phyloP scores from a whole-genome alignment of 2,329 filamentous ascomycete genomes.

The Sporothrix globosa region DNA sequence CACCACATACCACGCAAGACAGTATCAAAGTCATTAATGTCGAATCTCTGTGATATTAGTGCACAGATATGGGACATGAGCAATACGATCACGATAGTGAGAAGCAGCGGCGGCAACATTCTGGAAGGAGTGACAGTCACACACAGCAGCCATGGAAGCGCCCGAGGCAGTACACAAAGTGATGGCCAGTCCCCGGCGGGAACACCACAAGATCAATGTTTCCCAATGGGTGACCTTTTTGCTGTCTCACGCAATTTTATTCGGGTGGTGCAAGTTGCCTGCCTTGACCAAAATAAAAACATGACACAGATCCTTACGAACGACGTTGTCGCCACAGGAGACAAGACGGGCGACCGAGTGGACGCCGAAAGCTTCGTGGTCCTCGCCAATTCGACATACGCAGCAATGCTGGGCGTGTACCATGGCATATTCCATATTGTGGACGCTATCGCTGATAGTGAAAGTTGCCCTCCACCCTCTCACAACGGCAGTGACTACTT shows the following conservation, averaged over 20 bases:
- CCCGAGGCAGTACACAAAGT: neutral
- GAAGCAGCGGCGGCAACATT: neutral
- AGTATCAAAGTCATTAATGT: conserved; percentile 22
- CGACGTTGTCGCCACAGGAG: neutral
- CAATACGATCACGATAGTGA: conserved; percentile 21
- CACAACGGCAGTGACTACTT: neutral
- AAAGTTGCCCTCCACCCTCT: neutral
- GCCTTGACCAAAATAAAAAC: neutral
- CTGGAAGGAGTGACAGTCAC: neutral
- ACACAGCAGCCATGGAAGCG: neutral
- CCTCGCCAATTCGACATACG: conserved; percentile 48
- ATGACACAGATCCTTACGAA: neutral
- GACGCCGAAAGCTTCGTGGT: conserved; percentile 36
- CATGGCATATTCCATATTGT: conserved; percentile 47
- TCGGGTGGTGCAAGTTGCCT: conserved; percentile 42
- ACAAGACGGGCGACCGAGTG: conserved; percentile 14
- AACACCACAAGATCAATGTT: conserved; percentile 38
- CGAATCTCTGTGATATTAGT: conserved; percentile 46
- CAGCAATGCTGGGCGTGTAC: conserved; percentile 48
- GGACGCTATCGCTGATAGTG: conserved; percentile 28
- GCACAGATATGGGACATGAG: conserved; percentile 47
- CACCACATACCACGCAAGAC: neutral
- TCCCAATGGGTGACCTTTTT: conserved; percentile 50
- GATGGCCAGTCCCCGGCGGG: neutral
- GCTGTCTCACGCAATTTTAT: conserved; percentile 46